Percentiles rank a stretch among this genome's conserved stretches.
These are phyloP conservation scores for Pulveroboletus sp. DNA, from an alignment of 1,284 basidiomycete genomes.

Conservation along the genomic window DNA sequence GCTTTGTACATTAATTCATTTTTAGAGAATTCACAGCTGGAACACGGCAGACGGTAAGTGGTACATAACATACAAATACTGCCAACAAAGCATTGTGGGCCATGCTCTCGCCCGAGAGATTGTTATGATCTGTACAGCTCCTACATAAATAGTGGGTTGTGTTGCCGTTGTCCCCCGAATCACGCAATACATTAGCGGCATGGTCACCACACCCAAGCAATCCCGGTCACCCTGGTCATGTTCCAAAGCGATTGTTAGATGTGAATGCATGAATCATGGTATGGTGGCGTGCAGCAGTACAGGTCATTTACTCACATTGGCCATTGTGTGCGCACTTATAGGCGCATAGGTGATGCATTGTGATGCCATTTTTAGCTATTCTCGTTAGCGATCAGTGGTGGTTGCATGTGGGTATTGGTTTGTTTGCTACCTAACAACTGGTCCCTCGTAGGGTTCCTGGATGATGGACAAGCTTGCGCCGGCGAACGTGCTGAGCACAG, in stretches of 20 bases:
- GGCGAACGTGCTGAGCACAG: neutral
- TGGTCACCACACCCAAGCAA: too few relatives aligned
- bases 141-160: too few relatives aligned
- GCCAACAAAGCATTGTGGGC: too few relatives aligned
- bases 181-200: too few relatives aligned
- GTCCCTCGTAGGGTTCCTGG: slow-evolving; percentile 3
- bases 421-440: neutral
- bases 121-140: too few relatives aligned
- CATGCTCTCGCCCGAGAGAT: too few relatives aligned
- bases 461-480: neutral
- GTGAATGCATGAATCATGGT: slow-evolving; percentile 61
- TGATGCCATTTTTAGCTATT: slow-evolving; percentile 32
- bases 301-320: slow-evolving; percentile 36
- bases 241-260: slow-evolving; percentile 57
- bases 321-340: neutral
- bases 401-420: slow-evolving; percentile 46
- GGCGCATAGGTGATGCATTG: slow-evolving; percentile 27
- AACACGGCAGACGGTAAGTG: too few relatives aligned
- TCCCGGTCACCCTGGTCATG: too few relatives aligned
- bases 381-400: slow-evolving; percentile 41
- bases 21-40: too few relatives aligned
- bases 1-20: too few relatives aligned
- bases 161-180: too few relatives aligned
- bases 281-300: slow-evolving; percentile 67
- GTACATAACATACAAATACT: too few relatives aligned